phyloP scores from a whole-genome alignment of 176 grass and related monocot genomes.

The Metroxylon sagu region DNA sequence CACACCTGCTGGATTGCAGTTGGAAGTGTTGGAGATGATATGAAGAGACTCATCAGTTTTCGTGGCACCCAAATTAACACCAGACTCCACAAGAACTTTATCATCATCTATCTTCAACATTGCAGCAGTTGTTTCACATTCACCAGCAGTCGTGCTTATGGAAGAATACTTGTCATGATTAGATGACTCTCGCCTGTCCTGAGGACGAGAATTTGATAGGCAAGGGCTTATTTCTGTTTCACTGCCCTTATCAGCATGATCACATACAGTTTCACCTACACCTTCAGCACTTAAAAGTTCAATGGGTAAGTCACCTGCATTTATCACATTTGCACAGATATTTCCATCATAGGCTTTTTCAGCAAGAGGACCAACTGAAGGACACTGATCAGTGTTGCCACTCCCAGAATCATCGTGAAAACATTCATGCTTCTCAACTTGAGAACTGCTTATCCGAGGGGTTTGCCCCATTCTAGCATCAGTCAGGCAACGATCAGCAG shows the following conservation, averaged over 20 bases:
- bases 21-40: no score
- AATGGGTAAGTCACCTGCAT: conserved; percentile 5
- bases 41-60: no score
- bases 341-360: conserved; percentile 22
- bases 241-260: conserved; percentile 12
- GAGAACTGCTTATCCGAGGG: conserved; percentile 30
- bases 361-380: conserved; percentile 10
- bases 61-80: background rate
- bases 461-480: conserved; percentile 28
- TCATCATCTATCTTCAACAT: background rate
- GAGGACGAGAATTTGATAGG: background rate
- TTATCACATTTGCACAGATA: background rate
- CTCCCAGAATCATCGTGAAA: conserved; percentile 47
- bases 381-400: conserved; percentile 23
- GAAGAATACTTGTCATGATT: conserved; percentile 2
- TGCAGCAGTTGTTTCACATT: background rate
- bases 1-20: no score
- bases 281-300: conserved; percentile 8
- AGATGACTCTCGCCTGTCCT: background rate
- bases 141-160: background rate
- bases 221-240: background rate
- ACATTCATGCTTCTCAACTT: conserved; percentile 33
- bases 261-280: background rate
- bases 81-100: background rate
- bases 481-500: conserved; percentile 23